Evolutionary conservation across 345 rosid genomes (phyloP).

Genomic region (Eutrema yunnanense): DNA sequence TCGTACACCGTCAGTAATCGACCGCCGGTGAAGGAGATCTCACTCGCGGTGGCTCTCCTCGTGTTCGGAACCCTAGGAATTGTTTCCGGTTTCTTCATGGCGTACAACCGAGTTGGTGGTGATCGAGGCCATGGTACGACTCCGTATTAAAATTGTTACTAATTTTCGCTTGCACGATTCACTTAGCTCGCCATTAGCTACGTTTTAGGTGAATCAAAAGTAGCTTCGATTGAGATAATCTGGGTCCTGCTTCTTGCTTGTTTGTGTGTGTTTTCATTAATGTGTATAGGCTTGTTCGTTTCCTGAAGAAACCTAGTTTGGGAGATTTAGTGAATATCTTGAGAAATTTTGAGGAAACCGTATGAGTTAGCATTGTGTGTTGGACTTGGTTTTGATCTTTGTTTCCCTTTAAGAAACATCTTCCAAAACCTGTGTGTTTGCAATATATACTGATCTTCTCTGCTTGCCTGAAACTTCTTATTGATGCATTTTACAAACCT

Average conservation of each 20-base stretch:
- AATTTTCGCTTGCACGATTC: constrained; percentile 2
- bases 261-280: not conserved
- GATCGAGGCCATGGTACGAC: constrained; percentile 77
- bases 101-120: constrained; percentile 73
- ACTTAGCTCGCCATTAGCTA: not conserved
- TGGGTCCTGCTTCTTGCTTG: constrained; percentile 1
- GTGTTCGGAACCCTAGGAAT: constrained; percentile 76
- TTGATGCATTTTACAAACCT: not conserved
- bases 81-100: constrained; percentile 65
- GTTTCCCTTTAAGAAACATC: not conserved
- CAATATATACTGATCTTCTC: not conserved
- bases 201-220: not conserved
- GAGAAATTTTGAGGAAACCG: not conserved
- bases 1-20: constrained; percentile 62
- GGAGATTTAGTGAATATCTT: not conserved
- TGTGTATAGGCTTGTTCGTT: constrained; percentile 3
- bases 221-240: not conserved
- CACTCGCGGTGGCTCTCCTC: constrained; percentile 83
- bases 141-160: not conserved
- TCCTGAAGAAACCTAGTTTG: not conserved
- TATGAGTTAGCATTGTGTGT: too few relatives aligned
- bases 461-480: not conserved
- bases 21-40: constrained; percentile 94
- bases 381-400: not conserved
- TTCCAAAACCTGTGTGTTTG: not conserved